Evolutionary conservation across 169 alveolate genomes (phyloP).

Genomic region (Plasmodium inui): DNA sequence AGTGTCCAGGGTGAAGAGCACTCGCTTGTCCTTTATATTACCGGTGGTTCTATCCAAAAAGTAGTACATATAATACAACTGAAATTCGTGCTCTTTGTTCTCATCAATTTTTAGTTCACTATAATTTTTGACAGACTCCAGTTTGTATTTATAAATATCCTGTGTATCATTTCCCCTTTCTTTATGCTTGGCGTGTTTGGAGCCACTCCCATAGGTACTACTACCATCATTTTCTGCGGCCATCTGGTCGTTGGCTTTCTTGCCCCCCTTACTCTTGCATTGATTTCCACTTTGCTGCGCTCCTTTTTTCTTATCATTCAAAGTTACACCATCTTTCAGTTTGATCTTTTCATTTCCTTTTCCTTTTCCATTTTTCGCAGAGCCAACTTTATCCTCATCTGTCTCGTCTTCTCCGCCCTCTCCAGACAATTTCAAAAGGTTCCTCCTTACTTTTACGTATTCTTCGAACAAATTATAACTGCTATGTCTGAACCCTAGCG

Average conservation of each 20-base stretch:
- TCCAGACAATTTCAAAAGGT: conserved; percentile 22
- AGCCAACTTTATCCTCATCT: neutral
- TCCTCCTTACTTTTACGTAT: conserved; percentile 78
- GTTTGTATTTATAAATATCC: conserved; percentile 46
- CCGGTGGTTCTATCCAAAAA: conserved; percentile 89
- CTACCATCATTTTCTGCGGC: conserved; percentile 14
- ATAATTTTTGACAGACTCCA: conserved; percentile 10
- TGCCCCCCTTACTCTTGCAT: conserved; percentile 66
- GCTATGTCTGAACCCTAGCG: conserved; percentile 79
- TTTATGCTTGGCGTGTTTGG: neutral
- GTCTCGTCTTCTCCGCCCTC: conserved; percentile 15
- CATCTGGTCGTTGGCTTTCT: conserved; percentile 47
- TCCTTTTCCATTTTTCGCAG: neutral
- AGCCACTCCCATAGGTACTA: conserved; percentile 15
- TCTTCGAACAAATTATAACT: conserved; percentile 81
- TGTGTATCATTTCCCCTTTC: conserved; percentile 9
- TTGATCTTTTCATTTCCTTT: conserved; percentile 53
- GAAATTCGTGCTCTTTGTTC: conserved; percentile 82
- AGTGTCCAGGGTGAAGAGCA: conserved; percentile 91
- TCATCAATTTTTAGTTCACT: conserved; percentile 76
- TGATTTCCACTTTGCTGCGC: conserved; percentile 42
- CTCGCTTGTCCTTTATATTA: conserved; percentile 89
- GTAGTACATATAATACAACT: conserved; percentile 89
- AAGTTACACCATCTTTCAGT: conserved; percentile 15
- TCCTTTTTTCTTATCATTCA: conserved; percentile 68